These are phyloP conservation scores for Lentithecium fluviatile DNA, from an alignment of 495 filamentous ascomycete species.

Conservation along the genomic window DNA sequence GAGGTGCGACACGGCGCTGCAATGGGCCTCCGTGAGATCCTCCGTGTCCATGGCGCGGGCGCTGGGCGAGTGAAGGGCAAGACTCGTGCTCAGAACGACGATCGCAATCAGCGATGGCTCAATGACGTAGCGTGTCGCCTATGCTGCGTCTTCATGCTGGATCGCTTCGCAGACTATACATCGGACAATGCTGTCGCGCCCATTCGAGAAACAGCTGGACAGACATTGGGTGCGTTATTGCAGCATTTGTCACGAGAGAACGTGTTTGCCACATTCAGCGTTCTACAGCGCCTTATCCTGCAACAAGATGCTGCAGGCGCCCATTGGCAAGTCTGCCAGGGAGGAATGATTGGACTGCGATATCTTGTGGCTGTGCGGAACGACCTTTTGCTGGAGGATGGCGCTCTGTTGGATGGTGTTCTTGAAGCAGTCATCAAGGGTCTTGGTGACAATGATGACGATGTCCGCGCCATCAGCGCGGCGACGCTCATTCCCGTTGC, in stretches of 20 bases:
- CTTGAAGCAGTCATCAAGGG: slow-evolving; percentile 92
- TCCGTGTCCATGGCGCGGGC: slow-evolving; percentile 86
- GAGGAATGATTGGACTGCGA: slow-evolving; percentile 92
- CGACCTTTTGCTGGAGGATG: slow-evolving; percentile 79
- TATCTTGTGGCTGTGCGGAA: slow-evolving; percentile 94
- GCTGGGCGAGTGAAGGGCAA: slow-evolving; percentile 78
- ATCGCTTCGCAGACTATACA: slow-evolving; percentile 95
- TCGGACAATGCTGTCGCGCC: slow-evolving; percentile 96
- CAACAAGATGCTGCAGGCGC: slow-evolving; percentile 70
- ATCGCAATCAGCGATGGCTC: slow-evolving; percentile 77
- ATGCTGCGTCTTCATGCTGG: slow-evolving; percentile 93
- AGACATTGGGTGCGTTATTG: slow-evolving; percentile 85
- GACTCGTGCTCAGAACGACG: slow-evolving; percentile 69
- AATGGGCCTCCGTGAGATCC: slow-evolving; percentile 88
- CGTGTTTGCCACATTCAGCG: slow-evolving; percentile 75
- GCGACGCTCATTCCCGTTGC: slow-evolving; percentile 95
- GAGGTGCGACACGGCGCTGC: slow-evolving; percentile 96
- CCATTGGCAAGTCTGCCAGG: slow-evolving; percentile 93
- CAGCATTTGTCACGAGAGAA: slow-evolving; percentile 71
- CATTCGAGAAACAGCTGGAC: slow-evolving; percentile 94
- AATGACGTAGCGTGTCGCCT: slow-evolving; percentile 91
- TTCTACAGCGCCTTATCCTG: slow-evolving; percentile 87
- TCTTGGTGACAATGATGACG: slow-evolving; percentile 84
- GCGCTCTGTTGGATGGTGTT: slow-evolving; percentile 86
- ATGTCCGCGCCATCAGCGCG: slow-evolving; percentile 94